Percentiles rank a stretch among this genome's conserved stretches.
Evolutionary conservation across 306 rosid species (phyloP).

Genomic region (Cyamopsis tetragonoloba): DNA sequence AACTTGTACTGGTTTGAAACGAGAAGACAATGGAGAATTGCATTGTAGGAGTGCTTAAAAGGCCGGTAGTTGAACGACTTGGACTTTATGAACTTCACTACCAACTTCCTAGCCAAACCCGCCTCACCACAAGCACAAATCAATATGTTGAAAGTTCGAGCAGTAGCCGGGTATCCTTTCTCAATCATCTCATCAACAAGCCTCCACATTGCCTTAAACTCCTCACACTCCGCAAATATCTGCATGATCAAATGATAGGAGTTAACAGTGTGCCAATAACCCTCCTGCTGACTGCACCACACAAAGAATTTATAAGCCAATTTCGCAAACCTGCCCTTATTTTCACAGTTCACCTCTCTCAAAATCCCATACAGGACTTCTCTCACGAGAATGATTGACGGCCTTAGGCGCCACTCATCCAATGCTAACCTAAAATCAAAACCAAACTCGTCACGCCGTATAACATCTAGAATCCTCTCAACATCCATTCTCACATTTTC

Average conservation of each 20-base stretch:
- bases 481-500: conserved; percentile 47
- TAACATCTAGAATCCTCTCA: conserved; percentile 51
- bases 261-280: conserved; percentile 51
- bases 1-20: conserved; percentile 63
- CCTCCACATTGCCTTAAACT: conserved; percentile 84
- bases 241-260: conserved; percentile 76
- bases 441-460: conserved; percentile 73
- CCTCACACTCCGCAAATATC: conserved; percentile 80
- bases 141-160: conserved; percentile 65
- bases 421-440: conserved; percentile 60
- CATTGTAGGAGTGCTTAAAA: conserved; percentile 73
- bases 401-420: conserved; percentile 50
- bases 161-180: conserved; percentile 61
- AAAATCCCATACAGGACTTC: conserved; percentile 69
- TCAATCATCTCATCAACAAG: conserved; percentile 82
- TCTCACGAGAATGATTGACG: conserved; percentile 77
- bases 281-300: conserved; percentile 67
- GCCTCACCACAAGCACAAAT: conserved; percentile 80
- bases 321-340: conserved; percentile 68
- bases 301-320: conserved; percentile 76
- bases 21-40: conserved; percentile 69
- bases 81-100: conserved; percentile 72
- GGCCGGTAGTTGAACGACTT: conserved; percentile 77
- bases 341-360: conserved; percentile 40
- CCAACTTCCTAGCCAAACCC: conserved; percentile 67